Conservation (phyloP, 192 early-diverging fungal genomes). For the Entophlyctis luteolus region DNA sequence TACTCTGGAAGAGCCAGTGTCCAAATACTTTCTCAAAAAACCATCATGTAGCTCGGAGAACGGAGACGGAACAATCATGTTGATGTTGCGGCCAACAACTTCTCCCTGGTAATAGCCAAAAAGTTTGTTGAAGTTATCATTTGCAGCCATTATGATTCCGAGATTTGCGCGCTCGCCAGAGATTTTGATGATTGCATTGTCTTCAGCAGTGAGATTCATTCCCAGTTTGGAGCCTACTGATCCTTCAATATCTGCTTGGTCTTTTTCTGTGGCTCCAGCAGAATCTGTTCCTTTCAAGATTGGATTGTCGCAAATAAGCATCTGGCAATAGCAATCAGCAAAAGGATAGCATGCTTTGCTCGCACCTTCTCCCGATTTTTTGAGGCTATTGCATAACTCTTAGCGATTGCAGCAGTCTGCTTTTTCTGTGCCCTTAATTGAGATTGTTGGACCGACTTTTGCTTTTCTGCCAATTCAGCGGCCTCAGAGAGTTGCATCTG, state of each 20-base stretch:
- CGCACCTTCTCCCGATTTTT: constrained; percentile 19
- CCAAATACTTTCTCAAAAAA: constrained; percentile 38
- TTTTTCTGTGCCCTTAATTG: constrained; percentile 11
- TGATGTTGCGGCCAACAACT: constrained; percentile 36
- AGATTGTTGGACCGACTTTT: background rate
- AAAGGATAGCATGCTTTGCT: background rate
- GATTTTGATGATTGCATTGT: constrained; percentile 38
- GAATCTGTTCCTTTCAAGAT: background rate
- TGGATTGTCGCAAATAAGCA: constrained; percentile 19
- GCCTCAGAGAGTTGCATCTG: constrained; percentile 3
- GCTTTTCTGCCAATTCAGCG: constrained; percentile 3
- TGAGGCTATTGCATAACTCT: background rate
- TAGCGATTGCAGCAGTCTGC: constrained; percentile 3
- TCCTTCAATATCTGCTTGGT: background rate
- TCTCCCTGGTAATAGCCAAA: constrained; percentile 37
- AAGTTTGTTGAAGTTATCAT: constrained; percentile 21
- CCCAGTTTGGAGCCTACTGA: background rate
- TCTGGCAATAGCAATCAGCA: background rate
- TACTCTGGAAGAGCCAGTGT: constrained; percentile 46
- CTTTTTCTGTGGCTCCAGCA: background rate
- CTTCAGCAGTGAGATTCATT: constrained; percentile 19
- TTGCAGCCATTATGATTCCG: constrained; percentile 35
- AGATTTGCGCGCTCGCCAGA: constrained; percentile 31
- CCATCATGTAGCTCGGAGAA: constrained; percentile 43
- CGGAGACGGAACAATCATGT: constrained; percentile 39